A percentile compares a stretch with the other conserved stretches of the same genome.
Evolutionary conservation across 2,329 filamentous ascomycete species (phyloP).

Genomic region (Fusarium piperis): DNA sequence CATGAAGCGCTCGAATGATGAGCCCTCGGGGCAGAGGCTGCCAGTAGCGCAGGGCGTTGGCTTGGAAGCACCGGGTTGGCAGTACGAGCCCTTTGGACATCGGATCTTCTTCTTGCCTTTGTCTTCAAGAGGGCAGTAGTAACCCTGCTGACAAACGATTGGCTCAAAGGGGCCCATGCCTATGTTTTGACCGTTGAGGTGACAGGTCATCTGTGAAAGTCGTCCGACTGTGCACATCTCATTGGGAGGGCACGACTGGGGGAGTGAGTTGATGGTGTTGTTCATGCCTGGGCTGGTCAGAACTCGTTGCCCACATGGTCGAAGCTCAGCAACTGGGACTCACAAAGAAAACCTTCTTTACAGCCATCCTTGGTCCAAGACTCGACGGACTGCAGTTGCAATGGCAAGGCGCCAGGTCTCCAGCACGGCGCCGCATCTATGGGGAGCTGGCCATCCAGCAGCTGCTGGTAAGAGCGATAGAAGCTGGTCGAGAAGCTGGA

Average conservation of each 20-base stretch:
- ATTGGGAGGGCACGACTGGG: slow-evolving; percentile 55
- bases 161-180: slow-evolving; percentile 62
- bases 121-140: slow-evolving; percentile 55
- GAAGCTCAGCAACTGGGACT: slow-evolving; percentile 19
- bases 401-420: slow-evolving; percentile 50
- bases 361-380: slow-evolving; percentile 52
- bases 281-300: slow-evolving; percentile 48
- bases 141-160: slow-evolving; percentile 58
- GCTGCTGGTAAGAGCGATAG: slow-evolving; percentile 47
- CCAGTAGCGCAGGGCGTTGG: slow-evolving; percentile 59
- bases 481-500: slow-evolving; percentile 54
- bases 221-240: slow-evolving; percentile 50
- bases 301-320: background rate
- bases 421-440: slow-evolving; percentile 54
- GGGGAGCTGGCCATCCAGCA: slow-evolving; percentile 41
- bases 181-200: slow-evolving; percentile 47
- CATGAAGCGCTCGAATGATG: slow-evolving; percentile 53
- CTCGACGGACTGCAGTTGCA: slow-evolving; percentile 51
- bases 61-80: slow-evolving; percentile 58
- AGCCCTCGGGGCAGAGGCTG: slow-evolving; percentile 57
- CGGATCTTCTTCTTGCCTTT: slow-evolving; percentile 50
- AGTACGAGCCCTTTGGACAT: slow-evolving; percentile 61
- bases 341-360: slow-evolving; percentile 55
- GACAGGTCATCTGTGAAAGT: slow-evolving; percentile 48
- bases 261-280: slow-evolving; percentile 58